Percentiles rank a stretch among this genome's conserved stretches.
These are phyloP conservation scores for Trichomonascaceae sp. DNA, from an alignment of 1,139 yeast genomes.

Conservation along the genomic window DNA sequence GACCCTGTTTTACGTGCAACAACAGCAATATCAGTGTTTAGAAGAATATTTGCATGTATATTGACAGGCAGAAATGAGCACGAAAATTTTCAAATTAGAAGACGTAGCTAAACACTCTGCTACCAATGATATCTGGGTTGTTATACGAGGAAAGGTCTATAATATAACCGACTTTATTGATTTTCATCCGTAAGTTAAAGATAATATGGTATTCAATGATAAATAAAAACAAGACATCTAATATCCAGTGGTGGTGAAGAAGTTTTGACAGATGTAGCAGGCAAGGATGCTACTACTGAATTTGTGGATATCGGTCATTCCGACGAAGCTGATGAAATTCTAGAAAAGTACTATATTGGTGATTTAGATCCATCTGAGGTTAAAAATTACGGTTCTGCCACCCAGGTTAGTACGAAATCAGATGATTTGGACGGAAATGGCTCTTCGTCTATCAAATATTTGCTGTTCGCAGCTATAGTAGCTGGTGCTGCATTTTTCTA, in stretches of 20 bases:
- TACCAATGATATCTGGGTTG: conserved; percentile 81
- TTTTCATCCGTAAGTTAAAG: conserved; percentile 64
- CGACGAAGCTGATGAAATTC: conserved; percentile 82
- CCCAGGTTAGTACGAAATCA: conserved; percentile 11
- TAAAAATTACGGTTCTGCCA: conserved; percentile 5
- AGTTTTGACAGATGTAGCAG: conserved; percentile 85
- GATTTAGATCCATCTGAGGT: conserved; percentile 39
- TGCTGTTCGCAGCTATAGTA: conserved; percentile 46
- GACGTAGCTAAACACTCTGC: conserved; percentile 77
- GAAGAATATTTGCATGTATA: not conserved
- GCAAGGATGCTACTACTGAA: conserved; percentile 88
- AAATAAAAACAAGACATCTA: not conserved
- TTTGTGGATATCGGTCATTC: conserved; percentile 97
- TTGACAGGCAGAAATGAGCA: conserved; percentile 4
- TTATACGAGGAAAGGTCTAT: conserved; percentile 85
- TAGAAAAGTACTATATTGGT: conserved; percentile 67
- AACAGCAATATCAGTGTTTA: not conserved
- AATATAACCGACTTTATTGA: conserved; percentile 78
- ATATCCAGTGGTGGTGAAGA: conserved; percentile 81
- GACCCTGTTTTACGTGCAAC: not conserved
- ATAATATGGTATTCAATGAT: not conserved
- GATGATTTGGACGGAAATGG: conserved; percentile 16
- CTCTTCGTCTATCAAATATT: conserved; percentile 36
- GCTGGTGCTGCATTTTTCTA: conserved; percentile 54
- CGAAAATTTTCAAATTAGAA: conserved; percentile 48